Base-by-base conservation (phyloP, 2,329 filamentous ascomycete genomes). In the Aspergillus chevalieri region DNA sequence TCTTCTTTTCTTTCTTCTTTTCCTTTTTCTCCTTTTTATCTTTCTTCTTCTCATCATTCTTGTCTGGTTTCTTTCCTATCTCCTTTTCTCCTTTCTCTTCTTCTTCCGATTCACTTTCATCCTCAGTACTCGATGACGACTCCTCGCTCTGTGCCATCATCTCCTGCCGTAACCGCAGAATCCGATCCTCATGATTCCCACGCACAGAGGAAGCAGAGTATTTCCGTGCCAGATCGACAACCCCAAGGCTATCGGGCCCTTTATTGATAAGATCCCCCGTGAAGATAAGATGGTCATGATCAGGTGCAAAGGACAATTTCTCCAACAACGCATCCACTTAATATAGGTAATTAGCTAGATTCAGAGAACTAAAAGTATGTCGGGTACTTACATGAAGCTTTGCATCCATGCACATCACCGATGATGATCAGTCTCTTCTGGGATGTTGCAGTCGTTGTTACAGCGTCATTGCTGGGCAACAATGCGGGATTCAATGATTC, bases 361-460 rank as follows among this genome's bases (percentile, higher is more conserved):
- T 12, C 26, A 4, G 10, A 10, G 10, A 2, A 30, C 15, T 26
- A 30, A 5, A 15, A 12, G 10, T 10, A 30, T 30, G 26, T 5
- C 10, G 28, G 38, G 38, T 42, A 59, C 65, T 76, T 70, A 64
- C 89, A 76, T 53, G 89, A 80, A 10, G 79, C 66, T 58, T 82
- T 82, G 74, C 93, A 93, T 44, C 93, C 93, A 72, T 97, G 92
- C 12, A 97, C 89, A 71, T 98, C 93, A 48, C 93, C 92, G 30
- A 97, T 77, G 52, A 97, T 77, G 30, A 97, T 75, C 21, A 98
- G 73, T 15, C 90, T 38, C 5, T 38, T 19, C 2, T 7, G 34
- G 5, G 17, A 17, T 8, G n/a, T 38, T 19, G 26, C 2, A 9
- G 34, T 17, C n/a, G 17, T 38, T n/a, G 34, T 38, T n/a, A 9